These are phyloP conservation scores for Coffea canephora DNA, from an alignment of 257 asterid genomes.

Conservation along the genomic window DNA sequence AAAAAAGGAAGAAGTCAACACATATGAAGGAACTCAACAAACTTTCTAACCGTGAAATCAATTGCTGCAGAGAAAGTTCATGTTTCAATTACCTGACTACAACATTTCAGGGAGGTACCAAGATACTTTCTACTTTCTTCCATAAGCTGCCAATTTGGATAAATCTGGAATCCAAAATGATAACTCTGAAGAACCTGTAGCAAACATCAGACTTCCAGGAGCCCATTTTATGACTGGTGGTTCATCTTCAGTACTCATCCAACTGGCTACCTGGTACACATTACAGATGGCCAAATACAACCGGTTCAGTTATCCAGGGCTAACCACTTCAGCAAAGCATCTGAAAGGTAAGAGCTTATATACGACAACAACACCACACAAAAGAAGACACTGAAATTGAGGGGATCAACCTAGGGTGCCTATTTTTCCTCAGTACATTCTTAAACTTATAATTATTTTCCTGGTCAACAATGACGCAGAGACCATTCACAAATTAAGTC, in stretches of 20 bases:
- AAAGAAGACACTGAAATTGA: background rate
- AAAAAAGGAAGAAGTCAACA: background rate
- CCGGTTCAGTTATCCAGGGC: background rate
- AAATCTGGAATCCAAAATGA: conserved; percentile 98
- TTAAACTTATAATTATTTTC: background rate
- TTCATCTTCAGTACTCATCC: conserved; percentile 89
- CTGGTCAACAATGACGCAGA: background rate
- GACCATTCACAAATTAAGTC: background rate
- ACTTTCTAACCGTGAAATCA: background rate
- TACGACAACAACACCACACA: background rate
- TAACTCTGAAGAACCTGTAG: conserved; percentile 89
- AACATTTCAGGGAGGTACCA: conserved; percentile 7
- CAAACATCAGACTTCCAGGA: conserved; percentile 92
- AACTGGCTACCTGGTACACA: conserved; percentile 73
- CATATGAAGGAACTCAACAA: background rate
- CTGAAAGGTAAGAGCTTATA: background rate
- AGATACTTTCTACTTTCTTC: conserved; percentile 53
- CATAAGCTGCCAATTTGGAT: conserved; percentile 89
- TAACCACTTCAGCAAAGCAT: background rate
- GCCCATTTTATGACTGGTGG: conserved; percentile 96
- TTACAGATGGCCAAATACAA: background rate
- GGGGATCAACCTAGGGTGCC: background rate
- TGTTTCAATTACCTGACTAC: conserved; percentile 2
- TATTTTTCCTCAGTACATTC: background rate
- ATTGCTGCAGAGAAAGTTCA: background rate